A percentile compares a stretch with the other conserved stretches of the same genome.
Conservation (phyloP, 768 basidiomycete genomes). For the Suillus discolor region DNA sequence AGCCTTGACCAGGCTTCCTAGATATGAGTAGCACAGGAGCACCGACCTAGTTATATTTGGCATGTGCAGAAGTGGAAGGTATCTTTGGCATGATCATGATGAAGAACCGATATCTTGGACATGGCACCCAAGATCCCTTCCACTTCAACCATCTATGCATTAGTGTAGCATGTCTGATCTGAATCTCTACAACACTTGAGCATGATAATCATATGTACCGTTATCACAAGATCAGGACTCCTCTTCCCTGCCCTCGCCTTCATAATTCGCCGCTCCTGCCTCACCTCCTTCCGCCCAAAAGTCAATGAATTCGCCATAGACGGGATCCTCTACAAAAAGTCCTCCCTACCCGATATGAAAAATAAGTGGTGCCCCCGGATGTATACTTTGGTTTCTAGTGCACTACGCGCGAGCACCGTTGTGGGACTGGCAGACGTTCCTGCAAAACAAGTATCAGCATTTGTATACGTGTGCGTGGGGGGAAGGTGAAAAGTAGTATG, state of each 20-base stretch:
- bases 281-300: constrained; percentile 14
- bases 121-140: too few relatives aligned
- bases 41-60: too few relatives aligned
- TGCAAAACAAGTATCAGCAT: constrained; percentile 26
- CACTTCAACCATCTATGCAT: too few relatives aligned
- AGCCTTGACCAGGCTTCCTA: too few relatives aligned
- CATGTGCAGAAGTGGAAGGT: too few relatives aligned
- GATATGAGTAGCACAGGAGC: too few relatives aligned
- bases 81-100: too few relatives aligned
- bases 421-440: constrained; percentile 37
- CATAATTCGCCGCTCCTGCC: constrained; percentile 28
- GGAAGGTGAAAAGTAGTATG: neutral
- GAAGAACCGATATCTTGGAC: too few relatives aligned
- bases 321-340: constrained; percentile 55
- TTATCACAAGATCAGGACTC: neutral
- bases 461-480: constrained; percentile 33
- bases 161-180: neutral
- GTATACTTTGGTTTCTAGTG: constrained; percentile 84
- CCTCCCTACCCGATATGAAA: constrained; percentile 72
- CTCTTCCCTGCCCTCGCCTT: constrained; percentile 10
- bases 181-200: neutral
- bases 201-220: neutral
- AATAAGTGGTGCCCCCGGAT: constrained; percentile 81
- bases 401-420: constrained; percentile 53
- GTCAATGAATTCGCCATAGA: constrained; percentile 42